These are phyloP conservation scores for Tuber umbilicatum DNA, from an alignment of 495 filamentous ascomycete genomes.

Conservation along the genomic window DNA sequence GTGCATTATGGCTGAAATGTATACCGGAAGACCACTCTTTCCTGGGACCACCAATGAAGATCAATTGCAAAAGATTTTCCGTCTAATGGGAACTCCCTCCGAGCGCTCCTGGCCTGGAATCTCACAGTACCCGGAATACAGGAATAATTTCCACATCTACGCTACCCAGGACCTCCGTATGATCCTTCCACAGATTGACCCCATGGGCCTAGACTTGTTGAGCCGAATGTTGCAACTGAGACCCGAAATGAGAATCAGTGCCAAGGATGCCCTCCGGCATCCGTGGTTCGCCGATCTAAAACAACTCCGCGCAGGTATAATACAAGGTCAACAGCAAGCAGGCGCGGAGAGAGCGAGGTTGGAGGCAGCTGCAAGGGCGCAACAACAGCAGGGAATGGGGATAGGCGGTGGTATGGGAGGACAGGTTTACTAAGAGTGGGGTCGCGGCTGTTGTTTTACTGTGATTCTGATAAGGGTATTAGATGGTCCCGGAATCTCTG, in stretches of 20 bases:
- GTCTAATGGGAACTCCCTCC: constrained; percentile 91
- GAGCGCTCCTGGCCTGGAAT: constrained; percentile 92
- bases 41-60: constrained; percentile 95
- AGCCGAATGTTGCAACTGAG: constrained; percentile 85
- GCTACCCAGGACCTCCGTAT: constrained; percentile 82
- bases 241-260: constrained; percentile 84
- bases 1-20: constrained; percentile 99
- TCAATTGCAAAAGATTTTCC: constrained; percentile 90
- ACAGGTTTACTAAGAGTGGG: constrained; percentile 18
- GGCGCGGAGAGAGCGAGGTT: constrained; percentile 33
- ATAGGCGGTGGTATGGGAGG: constrained; percentile 33
- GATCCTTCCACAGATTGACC: constrained; percentile 86
- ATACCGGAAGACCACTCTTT: constrained; percentile 85
- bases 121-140: constrained; percentile 85
- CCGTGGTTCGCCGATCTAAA: constrained; percentile 65
- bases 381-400: constrained; percentile 45
- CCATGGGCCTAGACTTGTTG: constrained; percentile 73
- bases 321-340: constrained; percentile 32
- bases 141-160: constrained; percentile 85
- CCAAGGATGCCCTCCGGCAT: constrained; percentile 74
- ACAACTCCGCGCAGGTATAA: constrained; percentile 33
- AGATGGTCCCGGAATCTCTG: constrained; percentile 13
- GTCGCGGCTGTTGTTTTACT: background rate
- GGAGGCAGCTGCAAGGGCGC: constrained; percentile 52
- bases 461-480: constrained; percentile 1